Conservation (phyloP, 441 rosid genomes). For the California macrophylla region DNA sequence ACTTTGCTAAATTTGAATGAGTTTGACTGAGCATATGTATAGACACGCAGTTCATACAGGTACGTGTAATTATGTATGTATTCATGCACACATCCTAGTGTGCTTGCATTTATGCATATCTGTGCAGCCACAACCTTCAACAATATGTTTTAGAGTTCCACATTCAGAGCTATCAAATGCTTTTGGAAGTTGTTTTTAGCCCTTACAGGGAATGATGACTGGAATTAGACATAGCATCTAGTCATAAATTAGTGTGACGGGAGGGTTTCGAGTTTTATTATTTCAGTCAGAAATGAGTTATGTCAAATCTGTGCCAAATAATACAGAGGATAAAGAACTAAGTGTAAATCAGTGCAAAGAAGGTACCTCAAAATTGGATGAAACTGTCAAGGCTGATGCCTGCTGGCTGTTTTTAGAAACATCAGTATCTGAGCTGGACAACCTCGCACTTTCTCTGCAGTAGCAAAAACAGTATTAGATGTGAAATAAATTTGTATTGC, state of each 20-base stretch:
- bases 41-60: not conserved
- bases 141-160: not conserved
- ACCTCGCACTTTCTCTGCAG: constrained; percentile 52
- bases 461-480: constrained; percentile 19
- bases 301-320: not conserved
- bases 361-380: constrained; percentile 75
- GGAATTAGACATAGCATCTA: not conserved
- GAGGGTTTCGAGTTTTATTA: not conserved
- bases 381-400: constrained; percentile 47
- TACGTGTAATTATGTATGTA: not conserved
- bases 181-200: not conserved
- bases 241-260: not conserved
- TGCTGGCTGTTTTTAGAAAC: constrained; percentile 42
- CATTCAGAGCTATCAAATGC: not conserved
- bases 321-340: not conserved
- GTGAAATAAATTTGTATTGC: constrained; percentile 10
- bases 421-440: constrained; percentile 42
- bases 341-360: constrained; percentile 6
- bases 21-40: not conserved
- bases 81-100: not conserved
- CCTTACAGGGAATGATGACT: not conserved
- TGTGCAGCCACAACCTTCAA: not conserved
- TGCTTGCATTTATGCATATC: not conserved
- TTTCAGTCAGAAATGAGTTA: not conserved
- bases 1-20: not conserved